These are phyloP conservation scores for Leucocoprinus leucothites DNA, from an alignment of 768 basidiomycete genomes.

Conservation along the genomic window DNA sequence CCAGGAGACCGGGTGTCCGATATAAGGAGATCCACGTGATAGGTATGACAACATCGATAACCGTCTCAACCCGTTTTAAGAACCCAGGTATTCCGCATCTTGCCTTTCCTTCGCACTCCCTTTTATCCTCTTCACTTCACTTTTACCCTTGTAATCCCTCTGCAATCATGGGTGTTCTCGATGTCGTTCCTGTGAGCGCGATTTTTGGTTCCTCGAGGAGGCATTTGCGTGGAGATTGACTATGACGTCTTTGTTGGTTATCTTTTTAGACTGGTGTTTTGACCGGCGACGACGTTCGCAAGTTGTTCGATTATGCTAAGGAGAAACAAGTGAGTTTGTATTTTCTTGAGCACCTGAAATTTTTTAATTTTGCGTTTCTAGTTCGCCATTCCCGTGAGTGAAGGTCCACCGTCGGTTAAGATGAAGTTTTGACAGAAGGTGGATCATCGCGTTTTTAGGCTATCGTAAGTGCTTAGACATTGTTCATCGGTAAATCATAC, in stretches of 20 bases:
- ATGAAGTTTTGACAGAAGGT: slow-evolving; percentile 3
- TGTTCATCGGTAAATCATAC: slow-evolving; percentile 8
- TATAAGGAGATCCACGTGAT: slow-evolving; percentile 9
- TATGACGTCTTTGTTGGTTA: slow-evolving; percentile 5
- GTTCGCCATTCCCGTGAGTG: slow-evolving; percentile 79
- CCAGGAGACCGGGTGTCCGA: slow-evolving; percentile 10
- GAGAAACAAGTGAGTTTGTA: slow-evolving; percentile 64
- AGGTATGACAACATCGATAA: slow-evolving; percentile 16
- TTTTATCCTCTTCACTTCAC: background rate
- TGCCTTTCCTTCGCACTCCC: slow-evolving; percentile 7
- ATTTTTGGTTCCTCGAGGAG: background rate
- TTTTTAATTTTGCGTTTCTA: slow-evolving; percentile 21
- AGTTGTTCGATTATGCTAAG: slow-evolving; percentile 93
- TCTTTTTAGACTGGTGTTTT: slow-evolving; percentile 82
- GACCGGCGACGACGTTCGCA: slow-evolving; percentile 92
- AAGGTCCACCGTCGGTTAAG: slow-evolving; percentile 30
- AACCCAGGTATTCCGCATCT: slow-evolving; percentile 4
- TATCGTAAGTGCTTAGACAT: slow-evolving; percentile 55
- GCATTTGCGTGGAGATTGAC: background rate
- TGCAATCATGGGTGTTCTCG: slow-evolving; percentile 72
- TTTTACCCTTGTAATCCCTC: background rate
- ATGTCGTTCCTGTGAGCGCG: slow-evolving; percentile 73
- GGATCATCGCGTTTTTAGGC: slow-evolving; percentile 42
- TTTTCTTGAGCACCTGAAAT: background rate
- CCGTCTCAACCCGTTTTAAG: slow-evolving; percentile 11